These are phyloP conservation scores for Umbilicus rupestris DNA, from an alignment of 164 flowering plant genomes.

Conservation along the genomic window DNA sequence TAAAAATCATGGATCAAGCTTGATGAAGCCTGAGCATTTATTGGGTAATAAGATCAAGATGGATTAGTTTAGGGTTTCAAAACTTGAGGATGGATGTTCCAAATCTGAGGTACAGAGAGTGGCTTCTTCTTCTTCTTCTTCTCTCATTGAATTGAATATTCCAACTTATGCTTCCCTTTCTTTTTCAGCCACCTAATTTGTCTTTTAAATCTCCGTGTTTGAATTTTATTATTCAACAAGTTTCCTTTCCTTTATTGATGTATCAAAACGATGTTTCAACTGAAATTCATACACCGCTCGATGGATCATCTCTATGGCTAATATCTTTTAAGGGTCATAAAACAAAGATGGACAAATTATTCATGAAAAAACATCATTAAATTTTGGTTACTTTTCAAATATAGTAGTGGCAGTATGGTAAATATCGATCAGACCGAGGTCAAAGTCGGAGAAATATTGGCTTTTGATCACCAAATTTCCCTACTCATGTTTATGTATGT, in stretches of 20 bases:
- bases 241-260: background rate
- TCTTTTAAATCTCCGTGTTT: background rate
- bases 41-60: conserved; percentile 7
- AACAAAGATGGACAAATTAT: no score
- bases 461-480: background rate
- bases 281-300: no score
- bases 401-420: background rate
- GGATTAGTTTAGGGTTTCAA: background rate
- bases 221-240: background rate
- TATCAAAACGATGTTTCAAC: background rate
- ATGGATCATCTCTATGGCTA: no score
- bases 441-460: background rate
- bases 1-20: conserved; percentile 27
- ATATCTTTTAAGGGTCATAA: no score
- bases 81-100: background rate
- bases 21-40: conserved; percentile 22
- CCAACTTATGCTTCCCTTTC: conserved; percentile 15
- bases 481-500: background rate
- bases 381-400: background rate
- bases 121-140: conserved; percentile 11
- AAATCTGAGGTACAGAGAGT: conserved; percentile 13
- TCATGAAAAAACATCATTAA: no score
- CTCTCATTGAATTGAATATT: conserved; percentile 20
- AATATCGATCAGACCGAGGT: background rate
- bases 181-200: conserved; percentile 5